Conservation (phyloP, 2,329 filamentous ascomycete species). For the Aspergillus proliferans region DNA sequence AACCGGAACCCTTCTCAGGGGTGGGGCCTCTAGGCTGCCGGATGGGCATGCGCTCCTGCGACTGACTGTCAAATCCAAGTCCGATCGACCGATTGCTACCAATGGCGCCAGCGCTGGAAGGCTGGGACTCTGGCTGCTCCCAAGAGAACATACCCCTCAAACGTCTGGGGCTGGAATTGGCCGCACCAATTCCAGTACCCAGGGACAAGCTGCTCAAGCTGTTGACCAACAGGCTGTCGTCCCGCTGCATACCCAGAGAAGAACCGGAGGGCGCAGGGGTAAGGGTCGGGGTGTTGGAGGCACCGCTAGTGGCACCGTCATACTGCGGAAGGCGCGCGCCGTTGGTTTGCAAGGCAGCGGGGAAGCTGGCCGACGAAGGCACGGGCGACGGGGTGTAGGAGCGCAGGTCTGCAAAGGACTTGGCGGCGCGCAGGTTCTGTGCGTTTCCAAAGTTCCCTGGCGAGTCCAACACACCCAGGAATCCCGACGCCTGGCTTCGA, state of each 20-base stretch:
- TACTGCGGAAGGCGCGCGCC: conserved; percentile 55
- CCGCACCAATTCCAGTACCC: conserved; percentile 41
- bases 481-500: conserved; percentile 66
- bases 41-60: conserved; percentile 50
- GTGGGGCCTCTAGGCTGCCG: conserved; percentile 58
- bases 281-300: conserved; percentile 60
- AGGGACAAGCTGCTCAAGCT: conserved; percentile 57
- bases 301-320: conserved; percentile 50
- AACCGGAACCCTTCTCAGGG: conserved; percentile 53
- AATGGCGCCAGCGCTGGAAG: conserved; percentile 50
- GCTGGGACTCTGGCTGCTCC: conserved; percentile 47
- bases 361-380: conserved; percentile 81
- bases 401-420: conserved; percentile 92
- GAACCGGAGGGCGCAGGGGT: conserved; percentile 53
- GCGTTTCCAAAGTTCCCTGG: conserved; percentile 60
- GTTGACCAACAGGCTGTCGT: conserved; percentile 57
- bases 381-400: conserved; percentile 93
- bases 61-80: conserved; percentile 51
- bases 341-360: conserved; percentile 59
- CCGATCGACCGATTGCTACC: conserved; percentile 60
- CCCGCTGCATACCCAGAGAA: conserved; percentile 44
- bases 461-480: conserved; percentile 82
- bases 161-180: conserved; percentile 51
- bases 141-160: conserved; percentile 57
- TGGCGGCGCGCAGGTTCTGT: conserved; percentile 81